A percentile compares a stretch with the other conserved stretches of the same genome.
These are phyloP conservation scores for Aspergillus sclerotiicarbonarius DNA, from an alignment of 495 filamentous ascomycete species.

Conservation along the genomic window DNA sequence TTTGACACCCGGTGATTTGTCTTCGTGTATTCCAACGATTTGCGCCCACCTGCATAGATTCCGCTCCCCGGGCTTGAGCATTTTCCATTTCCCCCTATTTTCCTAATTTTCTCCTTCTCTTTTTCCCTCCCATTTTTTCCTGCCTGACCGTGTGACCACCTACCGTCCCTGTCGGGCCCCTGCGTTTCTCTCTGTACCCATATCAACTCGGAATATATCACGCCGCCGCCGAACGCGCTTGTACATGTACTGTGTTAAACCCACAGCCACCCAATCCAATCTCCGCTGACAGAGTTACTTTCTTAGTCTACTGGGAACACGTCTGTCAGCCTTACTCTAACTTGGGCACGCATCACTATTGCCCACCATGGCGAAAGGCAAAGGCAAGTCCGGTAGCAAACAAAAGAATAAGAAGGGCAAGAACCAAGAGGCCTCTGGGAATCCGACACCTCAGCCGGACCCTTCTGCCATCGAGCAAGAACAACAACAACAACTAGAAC, in stretches of 20 bases:
- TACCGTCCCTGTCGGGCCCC: slow-evolving; percentile 12
- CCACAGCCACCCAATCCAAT: slow-evolving; percentile 33
- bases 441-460: slow-evolving; percentile 29
- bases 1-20: slow-evolving; percentile 25
- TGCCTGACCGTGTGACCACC: slow-evolving; percentile 17
- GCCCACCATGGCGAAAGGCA: slow-evolving; percentile 34
- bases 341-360: slow-evolving; percentile 43
- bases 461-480: slow-evolving; percentile 20
- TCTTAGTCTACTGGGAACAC: slow-evolving; percentile 44
- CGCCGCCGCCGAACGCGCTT: slow-evolving; percentile 30
- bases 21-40: slow-evolving; percentile 38
- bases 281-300: slow-evolving; percentile 27
- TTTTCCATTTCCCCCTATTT: slow-evolving; percentile 11
- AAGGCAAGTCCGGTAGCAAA: slow-evolving; percentile 34
- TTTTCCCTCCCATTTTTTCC: slow-evolving; percentile 10
- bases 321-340: slow-evolving; percentile 28
- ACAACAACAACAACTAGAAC: slow-evolving; percentile 13
- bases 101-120: slow-evolving; percentile 11
- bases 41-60: slow-evolving; percentile 31
- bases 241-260: slow-evolving; percentile 37
- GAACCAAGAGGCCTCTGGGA: slow-evolving; percentile 33
- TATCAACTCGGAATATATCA: slow-evolving; percentile 38
- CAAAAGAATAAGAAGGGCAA: slow-evolving; percentile 45
- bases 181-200: slow-evolving; percentile 22
- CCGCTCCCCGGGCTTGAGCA: slow-evolving; percentile 24